Percentiles rank a stretch among this genome's conserved stretches.
Evolutionary conservation across 176 grass and related monocot species (phyloP).

Genomic region (Zoysia pacifica): DNA sequence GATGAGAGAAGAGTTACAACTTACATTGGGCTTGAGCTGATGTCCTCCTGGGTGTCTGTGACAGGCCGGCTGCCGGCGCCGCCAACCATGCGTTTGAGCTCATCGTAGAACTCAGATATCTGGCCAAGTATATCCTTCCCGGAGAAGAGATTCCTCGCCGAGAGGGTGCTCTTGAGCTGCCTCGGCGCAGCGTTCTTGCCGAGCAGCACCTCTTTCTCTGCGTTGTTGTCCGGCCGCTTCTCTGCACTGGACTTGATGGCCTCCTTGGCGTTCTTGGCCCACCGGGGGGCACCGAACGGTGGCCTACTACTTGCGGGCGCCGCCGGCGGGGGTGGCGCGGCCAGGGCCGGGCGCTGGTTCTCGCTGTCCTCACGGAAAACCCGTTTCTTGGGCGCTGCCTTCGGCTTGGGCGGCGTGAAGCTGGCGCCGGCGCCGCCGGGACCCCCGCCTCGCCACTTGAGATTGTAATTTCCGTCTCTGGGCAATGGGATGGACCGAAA

Average conservation of each 20-base stretch:
- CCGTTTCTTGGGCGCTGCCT: constrained; percentile 55
- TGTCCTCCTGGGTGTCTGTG: constrained; percentile 35
- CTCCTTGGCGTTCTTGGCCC: constrained; percentile 68
- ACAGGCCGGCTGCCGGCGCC: constrained; percentile 32
- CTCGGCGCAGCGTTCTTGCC: constrained; percentile 46
- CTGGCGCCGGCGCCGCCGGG: constrained; percentile 31
- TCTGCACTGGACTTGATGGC: constrained; percentile 78
- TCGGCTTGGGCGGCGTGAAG: constrained; percentile 42
- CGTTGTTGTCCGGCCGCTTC: constrained; percentile 43
- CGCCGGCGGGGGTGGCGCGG: constrained; percentile 42
- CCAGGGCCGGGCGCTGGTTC: constrained; percentile 79
- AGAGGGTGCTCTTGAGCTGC: constrained; percentile 89
- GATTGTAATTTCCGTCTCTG: constrained; percentile 59
- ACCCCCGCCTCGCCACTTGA: constrained; percentile 65
- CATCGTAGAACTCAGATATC: constrained; percentile 91
- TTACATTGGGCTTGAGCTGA: constrained; percentile 38
- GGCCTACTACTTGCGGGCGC: constrained; percentile 28
- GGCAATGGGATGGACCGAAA: constrained; percentile 25
- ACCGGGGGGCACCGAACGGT: constrained; percentile 56
- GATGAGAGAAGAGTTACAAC: constrained; percentile 28
- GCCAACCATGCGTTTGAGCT: constrained; percentile 81
- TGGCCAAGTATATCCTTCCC: constrained; percentile 85
- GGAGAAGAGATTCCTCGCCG: constrained; percentile 95
- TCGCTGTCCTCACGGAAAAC: constrained; percentile 61
- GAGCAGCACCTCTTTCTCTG: constrained; percentile 59